phyloP scores from a whole-genome alignment of 75 land plant genomes.

The Pinus taeda region DNA sequence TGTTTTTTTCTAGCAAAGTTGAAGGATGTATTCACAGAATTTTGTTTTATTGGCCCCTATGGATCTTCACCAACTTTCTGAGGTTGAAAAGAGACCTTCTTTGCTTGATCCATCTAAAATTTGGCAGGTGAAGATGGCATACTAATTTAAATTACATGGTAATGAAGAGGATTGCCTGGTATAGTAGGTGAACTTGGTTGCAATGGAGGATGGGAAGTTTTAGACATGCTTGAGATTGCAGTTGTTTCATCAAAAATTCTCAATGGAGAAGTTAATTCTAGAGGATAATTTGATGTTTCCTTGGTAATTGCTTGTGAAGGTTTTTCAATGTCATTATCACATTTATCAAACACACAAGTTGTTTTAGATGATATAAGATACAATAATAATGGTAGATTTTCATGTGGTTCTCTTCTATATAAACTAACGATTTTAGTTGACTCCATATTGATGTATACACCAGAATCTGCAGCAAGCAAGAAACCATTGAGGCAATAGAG shows the following conservation, averaged over 20 bases:
- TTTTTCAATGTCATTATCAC: neutral
- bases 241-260: neutral
- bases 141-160: constrained; percentile 42
- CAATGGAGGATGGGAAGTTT: neutral
- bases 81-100: constrained; percentile 14
- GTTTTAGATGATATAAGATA: neutral
- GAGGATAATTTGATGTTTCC: neutral
- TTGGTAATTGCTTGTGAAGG: neutral
- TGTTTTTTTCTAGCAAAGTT: neutral
- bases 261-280: neutral
- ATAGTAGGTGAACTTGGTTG: neutral
- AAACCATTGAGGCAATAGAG: too few species aligned
- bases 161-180: neutral
- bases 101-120: constrained; percentile 7
- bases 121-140: constrained; percentile 54
- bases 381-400: neutral
- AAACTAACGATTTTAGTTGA: neutral
- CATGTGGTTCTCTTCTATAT: neutral
- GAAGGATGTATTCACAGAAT: neutral
- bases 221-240: neutral
- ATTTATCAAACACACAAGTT: neutral
- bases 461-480: neutral
- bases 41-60: neutral
- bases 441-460: neutral
- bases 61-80: constrained; percentile 3